Percentiles rank a stretch among this genome's conserved stretches.
These are phyloP conservation scores for Sporothrix pseudoabietina DNA, from an alignment of 2,329 filamentous ascomycete genomes.

Conservation along the genomic window DNA sequence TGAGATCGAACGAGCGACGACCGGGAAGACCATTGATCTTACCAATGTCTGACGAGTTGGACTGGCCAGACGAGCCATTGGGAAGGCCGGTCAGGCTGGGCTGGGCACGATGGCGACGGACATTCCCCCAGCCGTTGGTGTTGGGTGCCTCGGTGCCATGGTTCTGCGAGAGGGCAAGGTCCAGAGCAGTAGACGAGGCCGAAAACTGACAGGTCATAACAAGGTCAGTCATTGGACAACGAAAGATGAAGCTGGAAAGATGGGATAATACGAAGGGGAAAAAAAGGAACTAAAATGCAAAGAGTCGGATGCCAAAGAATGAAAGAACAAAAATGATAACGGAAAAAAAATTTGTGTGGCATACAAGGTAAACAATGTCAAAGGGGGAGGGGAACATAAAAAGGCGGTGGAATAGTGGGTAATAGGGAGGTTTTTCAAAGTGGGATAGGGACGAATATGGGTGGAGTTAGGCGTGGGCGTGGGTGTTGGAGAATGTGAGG, in stretches of 20 bases:
- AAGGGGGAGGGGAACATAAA: not conserved
- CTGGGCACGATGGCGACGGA: slow-evolving; percentile 69
- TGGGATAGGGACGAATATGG: not conserved
- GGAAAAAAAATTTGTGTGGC: not conserved
- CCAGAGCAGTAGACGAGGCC: slow-evolving; percentile 76
- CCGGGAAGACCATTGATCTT: slow-evolving; percentile 53
- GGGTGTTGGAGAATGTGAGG: not conserved
- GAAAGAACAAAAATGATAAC: not conserved
- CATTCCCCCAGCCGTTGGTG: slow-evolving; percentile 60
- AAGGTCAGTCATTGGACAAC: not conserved
- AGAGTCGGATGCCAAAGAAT: not conserved
- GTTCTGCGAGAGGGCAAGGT: slow-evolving; percentile 72
- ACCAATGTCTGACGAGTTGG: slow-evolving; percentile 48
- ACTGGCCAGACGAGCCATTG: slow-evolving; percentile 44
- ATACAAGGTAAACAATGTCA: not conserved
- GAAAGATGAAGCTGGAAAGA: not conserved
- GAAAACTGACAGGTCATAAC: slow-evolving; percentile 59
- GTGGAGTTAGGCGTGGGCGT: slow-evolving; percentile 1
- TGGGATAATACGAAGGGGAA: not conserved
- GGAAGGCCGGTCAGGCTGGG: slow-evolving; percentile 58
- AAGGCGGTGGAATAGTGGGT: slow-evolving; percentile 19
- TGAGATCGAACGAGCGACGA: slow-evolving; percentile 62
- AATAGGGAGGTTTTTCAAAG: not conserved
- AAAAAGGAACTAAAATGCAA: not conserved
- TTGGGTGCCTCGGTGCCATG: slow-evolving; percentile 59